These are phyloP conservation scores for Mortierella hygrophila DNA, from an alignment of 192 early-diverging fungal species.

Conservation along the genomic window DNA sequence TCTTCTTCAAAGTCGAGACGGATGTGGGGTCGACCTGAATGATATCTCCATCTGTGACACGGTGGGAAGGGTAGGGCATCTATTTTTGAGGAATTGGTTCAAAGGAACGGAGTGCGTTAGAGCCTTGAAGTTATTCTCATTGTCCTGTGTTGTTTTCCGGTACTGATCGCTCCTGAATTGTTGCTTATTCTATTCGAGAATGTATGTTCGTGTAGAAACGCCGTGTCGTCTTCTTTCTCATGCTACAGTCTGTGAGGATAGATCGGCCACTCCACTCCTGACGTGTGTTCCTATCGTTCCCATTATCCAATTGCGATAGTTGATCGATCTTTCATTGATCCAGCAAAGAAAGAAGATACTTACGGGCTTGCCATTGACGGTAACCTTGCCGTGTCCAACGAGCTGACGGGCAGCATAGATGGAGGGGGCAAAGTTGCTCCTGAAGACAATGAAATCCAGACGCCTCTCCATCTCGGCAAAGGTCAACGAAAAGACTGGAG, in stretches of 20 bases:
- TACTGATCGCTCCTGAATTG: no score
- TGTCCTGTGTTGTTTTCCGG: not conserved
- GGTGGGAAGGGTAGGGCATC: slow-evolving; percentile 82
- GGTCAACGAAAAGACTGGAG: slow-evolving; percentile 80
- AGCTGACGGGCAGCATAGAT: slow-evolving; percentile 88
- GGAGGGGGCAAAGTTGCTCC: slow-evolving; percentile 90
- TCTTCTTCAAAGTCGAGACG: slow-evolving; percentile 72
- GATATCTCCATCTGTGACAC: slow-evolving; percentile 88
- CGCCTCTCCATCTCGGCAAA: slow-evolving; percentile 93
- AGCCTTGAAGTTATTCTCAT: not conserved
- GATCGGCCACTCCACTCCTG: no score
- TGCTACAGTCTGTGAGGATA: no score
- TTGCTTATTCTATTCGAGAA: no score
- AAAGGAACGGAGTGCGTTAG: not conserved
- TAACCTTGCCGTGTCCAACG: slow-evolving; percentile 90
- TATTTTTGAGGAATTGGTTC: slow-evolving; percentile 25
- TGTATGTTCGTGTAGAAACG: no score
- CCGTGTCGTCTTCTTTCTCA: no score
- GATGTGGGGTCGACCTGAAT: slow-evolving; percentile 83
- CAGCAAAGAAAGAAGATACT: not conserved
- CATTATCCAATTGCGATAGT: no score
- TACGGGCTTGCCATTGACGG: slow-evolving; percentile 91
- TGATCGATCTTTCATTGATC: not conserved
- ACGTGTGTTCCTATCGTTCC: not conserved
- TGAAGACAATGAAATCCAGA: slow-evolving; percentile 93